Evolutionary conservation across 2,329 filamentous ascomycete genomes (phyloP).

Genomic region (Didymellaceae sp.): DNA sequence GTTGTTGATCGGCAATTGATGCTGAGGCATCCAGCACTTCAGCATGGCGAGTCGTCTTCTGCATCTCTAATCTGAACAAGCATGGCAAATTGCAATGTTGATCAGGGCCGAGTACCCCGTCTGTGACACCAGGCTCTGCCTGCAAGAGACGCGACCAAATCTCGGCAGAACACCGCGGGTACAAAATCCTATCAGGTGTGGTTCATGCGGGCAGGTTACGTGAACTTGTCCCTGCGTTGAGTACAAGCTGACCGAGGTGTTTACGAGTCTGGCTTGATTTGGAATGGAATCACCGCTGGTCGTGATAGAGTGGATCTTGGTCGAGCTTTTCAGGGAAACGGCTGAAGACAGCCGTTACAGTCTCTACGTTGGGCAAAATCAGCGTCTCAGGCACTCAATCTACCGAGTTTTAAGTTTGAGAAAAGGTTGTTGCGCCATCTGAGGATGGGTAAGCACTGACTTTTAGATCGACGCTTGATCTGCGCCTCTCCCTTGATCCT

Average conservation of each 20-base stretch:
- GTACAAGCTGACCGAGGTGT: background rate
- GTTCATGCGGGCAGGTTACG: background rate
- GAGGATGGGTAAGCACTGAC: background rate
- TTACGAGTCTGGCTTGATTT: background rate
- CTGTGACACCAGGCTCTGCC: background rate
- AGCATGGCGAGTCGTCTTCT: too few relatives aligned
- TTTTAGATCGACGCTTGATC: conserved; percentile 7
- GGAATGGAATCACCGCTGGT: background rate
- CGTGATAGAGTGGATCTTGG: too few relatives aligned
- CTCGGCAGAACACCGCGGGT: background rate
- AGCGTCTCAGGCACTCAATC: too few relatives aligned
- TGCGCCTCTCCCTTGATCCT: conserved; percentile 1
- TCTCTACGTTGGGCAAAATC: background rate
- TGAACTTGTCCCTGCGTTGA: background rate
- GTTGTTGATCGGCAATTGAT: background rate
- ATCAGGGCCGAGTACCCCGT: background rate
- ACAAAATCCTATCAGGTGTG: background rate
- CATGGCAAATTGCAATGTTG: background rate
- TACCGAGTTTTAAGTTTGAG: background rate
- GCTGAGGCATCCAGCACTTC: too few relatives aligned
- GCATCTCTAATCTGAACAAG: too few relatives aligned
- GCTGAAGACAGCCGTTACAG: background rate
- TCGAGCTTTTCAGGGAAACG: background rate
- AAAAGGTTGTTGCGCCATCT: background rate
- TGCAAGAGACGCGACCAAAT: conserved; percentile 2